Conservation (phyloP, 2,329 filamentous ascomycete species). For the Fusarium phyllophilum region DNA sequence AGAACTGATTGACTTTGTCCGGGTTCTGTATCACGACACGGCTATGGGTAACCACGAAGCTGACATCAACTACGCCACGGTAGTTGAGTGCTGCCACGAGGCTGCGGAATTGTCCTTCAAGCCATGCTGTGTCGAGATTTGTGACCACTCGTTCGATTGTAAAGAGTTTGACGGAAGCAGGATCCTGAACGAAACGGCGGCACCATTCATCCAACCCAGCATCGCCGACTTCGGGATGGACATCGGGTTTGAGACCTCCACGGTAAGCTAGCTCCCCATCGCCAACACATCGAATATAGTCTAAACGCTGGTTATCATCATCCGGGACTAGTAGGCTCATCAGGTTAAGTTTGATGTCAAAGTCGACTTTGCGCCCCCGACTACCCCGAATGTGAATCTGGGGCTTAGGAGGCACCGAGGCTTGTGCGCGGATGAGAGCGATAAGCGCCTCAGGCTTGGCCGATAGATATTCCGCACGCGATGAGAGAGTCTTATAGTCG, state of each 20-base stretch:
- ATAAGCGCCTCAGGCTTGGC: conserved; percentile 57
- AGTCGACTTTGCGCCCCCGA: conserved; percentile 58
- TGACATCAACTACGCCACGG: conserved; percentile 59
- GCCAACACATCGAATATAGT: conserved; percentile 64
- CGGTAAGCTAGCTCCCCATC: conserved; percentile 61
- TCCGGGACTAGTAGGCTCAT: conserved; percentile 64
- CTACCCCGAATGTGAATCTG: conserved; percentile 61
- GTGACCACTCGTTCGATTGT: conserved; percentile 62
- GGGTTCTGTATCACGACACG: conserved; percentile 61
- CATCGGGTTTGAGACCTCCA: conserved; percentile 55
- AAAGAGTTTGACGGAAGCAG: conserved; percentile 59
- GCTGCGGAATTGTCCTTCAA: conserved; percentile 64
- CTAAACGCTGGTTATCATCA: conserved; percentile 56
- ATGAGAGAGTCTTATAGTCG: conserved; percentile 60
- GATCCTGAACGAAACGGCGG: conserved; percentile 58
- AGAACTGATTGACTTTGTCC: conserved; percentile 64
- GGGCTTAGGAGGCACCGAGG: conserved; percentile 65
- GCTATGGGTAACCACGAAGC: conserved; percentile 61
- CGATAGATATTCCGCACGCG: conserved; percentile 60
- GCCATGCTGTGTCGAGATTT: conserved; percentile 65
- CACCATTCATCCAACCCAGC: conserved; percentile 62
- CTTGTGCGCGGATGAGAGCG: conserved; percentile 58
- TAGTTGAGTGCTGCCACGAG: conserved; percentile 62
- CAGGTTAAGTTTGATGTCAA: conserved; percentile 64
- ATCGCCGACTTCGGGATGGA: conserved; percentile 56